Conservation (phyloP, 192 early-diverging fungal species). For the Mortierella hygrophila region DNA sequence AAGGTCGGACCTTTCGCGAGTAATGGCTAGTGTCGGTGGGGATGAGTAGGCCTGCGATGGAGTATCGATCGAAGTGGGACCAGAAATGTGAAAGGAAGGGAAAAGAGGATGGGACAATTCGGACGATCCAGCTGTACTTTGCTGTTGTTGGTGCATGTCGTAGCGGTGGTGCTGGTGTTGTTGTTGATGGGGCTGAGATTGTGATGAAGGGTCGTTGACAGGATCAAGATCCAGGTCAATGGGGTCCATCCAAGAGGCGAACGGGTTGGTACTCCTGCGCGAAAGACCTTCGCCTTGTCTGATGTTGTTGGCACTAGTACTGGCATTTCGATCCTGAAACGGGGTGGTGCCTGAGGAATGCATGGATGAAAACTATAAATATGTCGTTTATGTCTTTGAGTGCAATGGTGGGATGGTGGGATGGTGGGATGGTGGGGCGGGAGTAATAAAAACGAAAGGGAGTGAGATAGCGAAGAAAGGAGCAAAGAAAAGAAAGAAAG, state of each 20-base stretch:
- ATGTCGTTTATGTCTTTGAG: background rate
- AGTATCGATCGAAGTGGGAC: background rate
- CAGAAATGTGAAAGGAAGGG: constrained; percentile 6
- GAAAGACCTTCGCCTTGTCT: background rate
- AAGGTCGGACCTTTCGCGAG: background rate
- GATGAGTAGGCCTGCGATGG: background rate
- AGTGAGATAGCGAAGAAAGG: background rate
- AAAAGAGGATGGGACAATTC: constrained; percentile 9
- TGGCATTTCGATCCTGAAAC: constrained; percentile 1
- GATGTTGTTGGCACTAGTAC: background rate
- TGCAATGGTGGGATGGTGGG: too few relatives aligned
- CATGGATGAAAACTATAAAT: background rate
- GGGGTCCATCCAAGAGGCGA: constrained; percentile 17
- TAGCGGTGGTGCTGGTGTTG: constrained; percentile 10
- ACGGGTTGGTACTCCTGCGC: constrained; percentile 14
- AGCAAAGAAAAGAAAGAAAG: background rate
- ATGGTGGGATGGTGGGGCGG: too few relatives aligned
- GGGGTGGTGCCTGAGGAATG: background rate
- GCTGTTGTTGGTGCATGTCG: background rate
- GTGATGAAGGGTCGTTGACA: background rate
- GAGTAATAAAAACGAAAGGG: background rate
- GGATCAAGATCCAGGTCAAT: background rate
- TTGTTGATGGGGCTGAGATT: background rate
- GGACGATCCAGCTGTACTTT: background rate
- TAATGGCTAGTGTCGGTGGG: background rate